Conservation (phyloP, 176 grass and related monocot species). For the Aegilops bicornis region DNA sequence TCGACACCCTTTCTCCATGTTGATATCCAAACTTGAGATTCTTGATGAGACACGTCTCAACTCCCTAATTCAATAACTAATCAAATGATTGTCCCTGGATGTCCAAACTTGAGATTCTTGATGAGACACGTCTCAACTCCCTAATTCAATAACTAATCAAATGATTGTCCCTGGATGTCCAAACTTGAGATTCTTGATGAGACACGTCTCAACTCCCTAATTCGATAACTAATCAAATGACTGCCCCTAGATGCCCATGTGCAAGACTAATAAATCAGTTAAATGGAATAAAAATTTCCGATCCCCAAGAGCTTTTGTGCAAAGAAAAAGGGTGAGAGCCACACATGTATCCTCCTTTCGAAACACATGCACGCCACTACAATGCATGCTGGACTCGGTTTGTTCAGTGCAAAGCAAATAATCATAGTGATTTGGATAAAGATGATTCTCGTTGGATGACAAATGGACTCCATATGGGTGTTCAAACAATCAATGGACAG, state of each 20-base stretch:
- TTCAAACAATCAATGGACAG: slow-evolving; percentile 50
- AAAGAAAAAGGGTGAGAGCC: slow-evolving; percentile 8
- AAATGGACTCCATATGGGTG: slow-evolving; percentile 45
- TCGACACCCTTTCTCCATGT: background rate
- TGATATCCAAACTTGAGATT: background rate
- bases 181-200: background rate
- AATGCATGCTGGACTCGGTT: slow-evolving; percentile 32
- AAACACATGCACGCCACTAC: slow-evolving; percentile 44
- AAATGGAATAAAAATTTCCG: background rate
- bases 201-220: slow-evolving; percentile 10
- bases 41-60: background rate
- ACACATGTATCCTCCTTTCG: slow-evolving; percentile 15
- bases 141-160: slow-evolving; percentile 32
- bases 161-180: slow-evolving; percentile 25
- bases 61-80: slow-evolving; percentile 22
- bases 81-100: slow-evolving; percentile 31
- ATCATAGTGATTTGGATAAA: slow-evolving; percentile 46
- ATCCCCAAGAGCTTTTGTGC: slow-evolving; percentile 13
- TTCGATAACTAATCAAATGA: slow-evolving; percentile 34
- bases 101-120: slow-evolving; percentile 1
- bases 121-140: background rate
- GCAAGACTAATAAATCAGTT: slow-evolving; percentile 16
- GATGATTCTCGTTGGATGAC: slow-evolving; percentile 13
- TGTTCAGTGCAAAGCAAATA: slow-evolving; percentile 35
- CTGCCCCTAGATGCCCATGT: slow-evolving; percentile 20